Evolutionary conservation across 2,329 filamentous ascomycete genomes (phyloP), one percentile per base, ranked within the genome.

Genomic region (Verticillium longisporum): DNA sequence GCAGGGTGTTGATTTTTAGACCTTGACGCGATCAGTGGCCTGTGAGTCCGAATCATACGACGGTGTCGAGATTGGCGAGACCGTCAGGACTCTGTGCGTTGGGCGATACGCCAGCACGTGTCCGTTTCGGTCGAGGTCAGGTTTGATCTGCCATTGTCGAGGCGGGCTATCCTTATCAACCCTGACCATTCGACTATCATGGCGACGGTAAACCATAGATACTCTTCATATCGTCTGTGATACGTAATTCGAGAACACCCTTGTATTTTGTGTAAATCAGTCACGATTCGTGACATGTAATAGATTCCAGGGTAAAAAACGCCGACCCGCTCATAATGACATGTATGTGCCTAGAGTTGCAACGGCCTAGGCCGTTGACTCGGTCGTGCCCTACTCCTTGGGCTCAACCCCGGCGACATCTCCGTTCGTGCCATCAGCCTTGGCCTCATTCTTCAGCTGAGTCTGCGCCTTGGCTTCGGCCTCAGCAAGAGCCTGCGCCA

Each of bases 341-440:
- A 53, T 21, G 45, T 53, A 10, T 26, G 45, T 10, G 15, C 45
- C 6, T 53, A 5, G 6, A 9, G 4, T 3, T 9, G 45, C 18
- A 26, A 53, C 9, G n/a, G 21, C 45, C 15, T 53, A 53, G 9
- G n/a, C n/a, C 3, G n/a, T 21, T 10, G 45, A 18, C 45, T 53
- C 10, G 10, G 2, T 4, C 3, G 21, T 9, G 18, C 21, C 57
- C 15, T 65, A 63, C 18, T 58, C 59, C 34, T 71, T 67, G 11
- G 58, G 59, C 32, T 68, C 59, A 15, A 67, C 65, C 55, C 66
- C 57, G 14, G 64, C 58, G 9, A 56, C 63, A 21, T 62, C 61
- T 37, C 68, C 61, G n/a, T 63, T 66, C n/a, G 69, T 70, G 3
- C 67, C 67, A 15, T 58, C 26, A 14, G 18, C 26, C 58, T 70